Conservation (phyloP, 2,329 filamentous ascomycete genomes). For the Rhinocladiella similis region DNA sequence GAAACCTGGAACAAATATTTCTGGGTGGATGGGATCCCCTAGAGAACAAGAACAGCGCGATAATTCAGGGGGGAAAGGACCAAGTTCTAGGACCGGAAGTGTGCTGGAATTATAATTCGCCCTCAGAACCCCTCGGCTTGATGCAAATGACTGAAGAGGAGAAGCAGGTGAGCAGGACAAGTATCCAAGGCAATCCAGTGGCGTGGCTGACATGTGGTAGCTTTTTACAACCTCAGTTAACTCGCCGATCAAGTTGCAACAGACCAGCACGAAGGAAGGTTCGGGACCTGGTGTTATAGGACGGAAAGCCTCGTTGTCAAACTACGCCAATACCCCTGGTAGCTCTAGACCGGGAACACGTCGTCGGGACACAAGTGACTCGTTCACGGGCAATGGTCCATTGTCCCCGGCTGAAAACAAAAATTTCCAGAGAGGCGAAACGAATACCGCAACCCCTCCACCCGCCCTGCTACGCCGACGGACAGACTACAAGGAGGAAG, state of each 20-base stretch:
- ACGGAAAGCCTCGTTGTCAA: constrained; percentile 80
- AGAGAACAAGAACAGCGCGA: constrained; percentile 53
- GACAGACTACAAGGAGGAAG: constrained; percentile 60
- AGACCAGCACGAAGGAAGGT: constrained; percentile 63
- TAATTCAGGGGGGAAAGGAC: constrained; percentile 71
- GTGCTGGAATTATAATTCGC: constrained; percentile 80
- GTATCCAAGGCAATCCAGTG: constrained; percentile 8
- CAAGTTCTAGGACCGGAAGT: constrained; percentile 79
- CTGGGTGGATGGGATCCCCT: constrained; percentile 78
- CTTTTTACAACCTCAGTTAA: constrained; percentile 86
- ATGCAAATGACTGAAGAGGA: constrained; percentile 70
- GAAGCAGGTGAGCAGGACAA: constrained; percentile 54
- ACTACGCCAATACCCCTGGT: constrained; percentile 72
- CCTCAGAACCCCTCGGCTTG: constrained; percentile 69
- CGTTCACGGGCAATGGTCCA: constrained; percentile 52
- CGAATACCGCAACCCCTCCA: constrained; percentile 60
- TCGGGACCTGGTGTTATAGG: constrained; percentile 49
- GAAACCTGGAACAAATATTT: constrained; percentile 67
- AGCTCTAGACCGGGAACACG: constrained; percentile 73
- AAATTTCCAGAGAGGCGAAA: constrained; percentile 50
- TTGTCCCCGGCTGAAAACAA: constrained; percentile 49
- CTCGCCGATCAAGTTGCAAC: constrained; percentile 82
- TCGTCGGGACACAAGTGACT: constrained; percentile 81
- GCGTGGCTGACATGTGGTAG: constrained; percentile 45
- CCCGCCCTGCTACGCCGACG: constrained; percentile 61